Evolutionary conservation across 1,284 basidiomycete genomes (phyloP).

Genomic region (Sporisorium graminicola): DNA sequence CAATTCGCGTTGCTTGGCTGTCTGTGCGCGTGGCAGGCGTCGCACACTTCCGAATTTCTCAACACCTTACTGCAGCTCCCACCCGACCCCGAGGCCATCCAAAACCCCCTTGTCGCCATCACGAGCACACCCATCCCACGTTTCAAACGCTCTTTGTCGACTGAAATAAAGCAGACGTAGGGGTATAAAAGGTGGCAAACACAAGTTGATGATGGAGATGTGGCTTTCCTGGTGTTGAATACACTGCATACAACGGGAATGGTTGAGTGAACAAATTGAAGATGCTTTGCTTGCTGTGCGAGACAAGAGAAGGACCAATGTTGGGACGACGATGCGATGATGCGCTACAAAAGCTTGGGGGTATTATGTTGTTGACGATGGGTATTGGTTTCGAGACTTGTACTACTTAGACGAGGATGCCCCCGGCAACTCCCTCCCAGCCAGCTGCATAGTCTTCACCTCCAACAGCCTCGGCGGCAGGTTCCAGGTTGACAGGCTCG

Average conservation of each 20-base stretch:
- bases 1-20: background rate
- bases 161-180: no score
- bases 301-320: background rate
- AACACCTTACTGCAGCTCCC: background rate
- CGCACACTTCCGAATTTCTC: conserved; percentile 2
- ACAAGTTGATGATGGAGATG: background rate
- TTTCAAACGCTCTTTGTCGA: no score
- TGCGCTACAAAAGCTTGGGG: background rate
- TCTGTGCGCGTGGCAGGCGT: background rate
- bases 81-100: background rate
- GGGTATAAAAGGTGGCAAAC: no score
- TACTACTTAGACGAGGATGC: background rate
- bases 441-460: conserved; percentile 5
- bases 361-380: background rate
- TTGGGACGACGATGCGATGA: background rate
- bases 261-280: background rate
- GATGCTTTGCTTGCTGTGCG: background rate
- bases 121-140: background rate
- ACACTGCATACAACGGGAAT: background rate
- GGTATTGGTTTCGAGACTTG: background rate
- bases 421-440: conserved; percentile 2
- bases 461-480: conserved; percentile 7
- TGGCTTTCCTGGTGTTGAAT: background rate
- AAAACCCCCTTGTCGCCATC: background rate
- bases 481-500: conserved; percentile 10